Percentiles rank a stretch among this genome's conserved stretches.
Evolutionary conservation across 2,329 filamentous ascomycete species (phyloP).

Genomic region (Paradendryphiella salina): DNA sequence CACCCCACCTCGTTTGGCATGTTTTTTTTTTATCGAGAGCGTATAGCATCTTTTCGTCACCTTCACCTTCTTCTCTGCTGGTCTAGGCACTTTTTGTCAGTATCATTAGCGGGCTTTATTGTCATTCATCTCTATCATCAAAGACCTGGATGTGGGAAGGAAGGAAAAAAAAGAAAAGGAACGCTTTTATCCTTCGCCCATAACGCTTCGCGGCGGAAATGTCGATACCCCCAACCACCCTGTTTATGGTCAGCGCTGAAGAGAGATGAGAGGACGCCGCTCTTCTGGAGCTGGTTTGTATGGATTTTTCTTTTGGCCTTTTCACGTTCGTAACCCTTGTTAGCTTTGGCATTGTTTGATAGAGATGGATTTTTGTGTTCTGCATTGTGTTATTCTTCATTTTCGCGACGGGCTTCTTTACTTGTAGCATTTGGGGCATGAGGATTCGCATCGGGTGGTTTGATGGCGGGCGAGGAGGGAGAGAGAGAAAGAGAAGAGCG

Average conservation of each 20-base stretch:
- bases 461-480: no score
- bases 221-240: slow-evolving; percentile 35
- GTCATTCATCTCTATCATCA: not conserved
- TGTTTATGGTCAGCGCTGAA: not conserved
- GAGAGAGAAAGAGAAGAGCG: no score
- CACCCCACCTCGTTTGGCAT: slow-evolving; percentile 14
- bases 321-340: not conserved
- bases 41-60: slow-evolving; percentile 15
- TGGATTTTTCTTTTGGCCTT: not conserved
- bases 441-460: no score
- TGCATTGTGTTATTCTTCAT: no score
- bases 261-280: not conserved
- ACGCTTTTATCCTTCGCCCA: slow-evolving; percentile 10
- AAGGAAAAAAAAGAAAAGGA: no score
- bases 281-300: not conserved
- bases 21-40: slow-evolving; percentile 20
- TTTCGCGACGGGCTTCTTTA: no score
- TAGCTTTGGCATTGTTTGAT: no score
- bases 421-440: no score
- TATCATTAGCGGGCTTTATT: slow-evolving; percentile 1
- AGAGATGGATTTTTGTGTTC: no score
- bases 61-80: no score
- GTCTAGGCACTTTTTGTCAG: not conserved
- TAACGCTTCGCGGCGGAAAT: slow-evolving; percentile 40
- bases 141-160: slow-evolving; percentile 9